phyloP scores from a whole-genome alignment of 2,329 filamentous ascomycete species.

The Alternaria angustiovoidea region DNA sequence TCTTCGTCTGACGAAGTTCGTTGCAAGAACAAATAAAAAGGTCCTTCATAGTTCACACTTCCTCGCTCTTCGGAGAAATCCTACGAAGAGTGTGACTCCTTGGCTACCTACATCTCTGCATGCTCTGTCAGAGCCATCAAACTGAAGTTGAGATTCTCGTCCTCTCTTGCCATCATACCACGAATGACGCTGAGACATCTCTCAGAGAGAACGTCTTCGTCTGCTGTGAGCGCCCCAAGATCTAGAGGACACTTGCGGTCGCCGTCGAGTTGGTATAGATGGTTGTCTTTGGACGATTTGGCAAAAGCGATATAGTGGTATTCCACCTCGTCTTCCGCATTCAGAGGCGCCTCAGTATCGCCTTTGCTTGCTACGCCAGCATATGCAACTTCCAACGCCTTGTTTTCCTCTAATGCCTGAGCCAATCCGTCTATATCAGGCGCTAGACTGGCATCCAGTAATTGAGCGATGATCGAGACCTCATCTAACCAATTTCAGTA shows the following conservation, averaged over 20 bases:
- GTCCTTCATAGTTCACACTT: constrained; percentile 65
- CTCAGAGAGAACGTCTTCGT: constrained; percentile 35
- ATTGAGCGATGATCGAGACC: constrained; percentile 20
- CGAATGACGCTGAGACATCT: constrained; percentile 31
- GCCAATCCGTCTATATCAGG: constrained; percentile 23
- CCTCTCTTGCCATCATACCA: constrained; percentile 26
- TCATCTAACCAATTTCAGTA: constrained; percentile 18
- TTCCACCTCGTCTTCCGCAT: constrained; percentile 45
- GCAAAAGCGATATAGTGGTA: constrained; percentile 48
- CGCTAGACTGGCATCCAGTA: constrained; percentile 19
- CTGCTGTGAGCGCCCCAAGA: constrained; percentile 33
- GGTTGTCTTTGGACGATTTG: constrained; percentile 34
- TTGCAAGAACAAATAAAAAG: constrained; percentile 58
- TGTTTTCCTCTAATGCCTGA: constrained; percentile 29
- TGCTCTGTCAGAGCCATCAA: constrained; percentile 40
- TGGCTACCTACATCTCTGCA: constrained; percentile 57
- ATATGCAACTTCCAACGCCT: constrained; percentile 39
- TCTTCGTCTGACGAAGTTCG: constrained; percentile 22
- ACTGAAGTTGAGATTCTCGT: constrained; percentile 36
- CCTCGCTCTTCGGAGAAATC: constrained; percentile 54
- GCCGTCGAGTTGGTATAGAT: constrained; percentile 43
- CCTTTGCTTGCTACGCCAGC: constrained; percentile 36
- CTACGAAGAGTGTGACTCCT: constrained; percentile 62
- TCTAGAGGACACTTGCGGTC: constrained; percentile 42
- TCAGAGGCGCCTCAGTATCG: constrained; percentile 34